Conservation (phyloP, 1,284 basidiomycete genomes). For the Pyrrhoderma noxium region DNA sequence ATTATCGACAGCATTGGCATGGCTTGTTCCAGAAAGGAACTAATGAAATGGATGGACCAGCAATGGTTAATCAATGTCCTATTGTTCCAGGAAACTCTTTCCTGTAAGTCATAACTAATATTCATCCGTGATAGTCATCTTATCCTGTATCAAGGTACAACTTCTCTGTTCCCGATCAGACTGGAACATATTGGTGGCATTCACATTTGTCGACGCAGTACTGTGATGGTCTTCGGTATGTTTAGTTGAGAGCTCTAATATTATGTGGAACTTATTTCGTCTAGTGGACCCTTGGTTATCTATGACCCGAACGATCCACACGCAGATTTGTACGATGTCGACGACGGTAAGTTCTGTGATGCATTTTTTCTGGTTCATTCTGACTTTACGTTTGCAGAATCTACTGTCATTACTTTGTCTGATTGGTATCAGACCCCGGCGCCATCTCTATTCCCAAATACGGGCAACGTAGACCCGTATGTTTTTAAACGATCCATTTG, state of each 20-base stretch:
- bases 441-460: slow-evolving; percentile 16
- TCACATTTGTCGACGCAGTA: slow-evolving; percentile 35
- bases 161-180: slow-evolving; percentile 29
- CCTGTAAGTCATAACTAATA: slow-evolving; percentile 26
- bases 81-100: slow-evolving; percentile 40
- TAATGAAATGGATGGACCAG: slow-evolving; percentile 30
- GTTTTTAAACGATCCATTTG: neutral
- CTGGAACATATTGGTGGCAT: slow-evolving; percentile 36
- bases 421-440: slow-evolving; percentile 34
- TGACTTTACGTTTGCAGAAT: slow-evolving; percentile 23
- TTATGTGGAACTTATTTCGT: slow-evolving; percentile 15
- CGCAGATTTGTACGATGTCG: slow-evolving; percentile 35
- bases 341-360: slow-evolving; percentile 29
- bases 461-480: slow-evolving; percentile 19
- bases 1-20: slow-evolving; percentile 32
- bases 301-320: slow-evolving; percentile 44
- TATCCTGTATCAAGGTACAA: slow-evolving; percentile 23
- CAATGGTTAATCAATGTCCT: slow-evolving; percentile 43
- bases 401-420: slow-evolving; percentile 32
- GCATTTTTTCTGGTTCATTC: neutral
- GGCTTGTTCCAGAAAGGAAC: slow-evolving; percentile 29
- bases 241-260: neutral
- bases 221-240: slow-evolving; percentile 23
- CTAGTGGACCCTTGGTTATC: slow-evolving; percentile 37
- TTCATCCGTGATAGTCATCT: slow-evolving; percentile 5